Percentiles rank a stretch among this genome's conserved stretches.
Evolutionary conservation across 345 rosid species (phyloP).

Genomic region (Eucalyptus cladocalyx): DNA sequence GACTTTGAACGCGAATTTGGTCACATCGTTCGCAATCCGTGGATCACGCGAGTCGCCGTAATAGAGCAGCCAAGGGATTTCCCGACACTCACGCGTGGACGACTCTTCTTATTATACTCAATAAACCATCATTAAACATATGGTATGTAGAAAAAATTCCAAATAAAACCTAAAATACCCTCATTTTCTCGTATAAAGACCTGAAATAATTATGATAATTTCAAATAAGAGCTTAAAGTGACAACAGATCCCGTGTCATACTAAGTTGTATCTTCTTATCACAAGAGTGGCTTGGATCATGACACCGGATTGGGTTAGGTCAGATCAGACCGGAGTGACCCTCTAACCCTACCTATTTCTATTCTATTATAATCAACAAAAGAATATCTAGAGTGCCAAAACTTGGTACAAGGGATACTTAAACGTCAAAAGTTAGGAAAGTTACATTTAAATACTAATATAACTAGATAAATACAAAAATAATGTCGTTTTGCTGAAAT

Average conservation of each 20-base stretch:
- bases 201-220: no score
- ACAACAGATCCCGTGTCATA: rapidly evolving
- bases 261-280: no score
- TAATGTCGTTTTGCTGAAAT: rapidly evolving
- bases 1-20: neutral
- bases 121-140: no score
- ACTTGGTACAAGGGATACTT: rapidly evolving
- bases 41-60: neutral
- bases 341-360: neutral
- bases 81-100: neutral
- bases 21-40: neutral
- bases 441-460: rapidly evolving
- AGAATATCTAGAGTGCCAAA: rapidly evolving
- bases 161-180: no score
- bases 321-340: neutral
- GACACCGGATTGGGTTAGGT: no score
- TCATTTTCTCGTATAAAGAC: no score
- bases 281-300: no score
- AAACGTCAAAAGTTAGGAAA: rapidly evolving
- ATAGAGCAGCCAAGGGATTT: neutral
- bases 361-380: neutral
- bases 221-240: rapidly evolving
- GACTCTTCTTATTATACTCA: neutral
- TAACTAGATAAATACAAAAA: no score
- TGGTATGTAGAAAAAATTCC: no score